Evolutionary conservation across 441 rosid genomes (phyloP), one percentile per base, ranked within the genome.

Genomic region (Erodium trifolium): DNA sequence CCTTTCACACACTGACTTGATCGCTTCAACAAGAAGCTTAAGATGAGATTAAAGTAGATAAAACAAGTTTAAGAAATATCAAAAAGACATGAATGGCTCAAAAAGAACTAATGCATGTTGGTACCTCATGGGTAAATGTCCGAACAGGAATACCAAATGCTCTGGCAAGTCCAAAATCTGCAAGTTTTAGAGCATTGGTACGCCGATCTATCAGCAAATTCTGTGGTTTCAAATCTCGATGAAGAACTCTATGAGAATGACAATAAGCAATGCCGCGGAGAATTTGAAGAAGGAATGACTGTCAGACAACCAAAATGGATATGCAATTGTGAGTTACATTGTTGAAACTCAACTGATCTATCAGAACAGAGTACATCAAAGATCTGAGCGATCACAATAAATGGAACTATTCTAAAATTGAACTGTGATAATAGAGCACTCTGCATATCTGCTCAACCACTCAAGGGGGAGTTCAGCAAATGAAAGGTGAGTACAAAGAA

Each of bases 221-320:
- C 77, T 88, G 96, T 34, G 99, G 99, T 76, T 94, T 94, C 73
- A 94, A 79, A 84, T 94, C 99, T 76, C 99, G 84, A 72, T 94
- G 99, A 72, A 94, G 95, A 78, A 94, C 96, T 73, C 99, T 84
- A 81, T 88, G 99, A 75, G 99, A 94, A 88, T 94, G 99, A 74
- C 99, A 94, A 72, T 91, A 90, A 12, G 99, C 93, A 67, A 94
- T 91, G 70, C 99, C 99, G 39, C 96, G 93, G 55, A 94, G 90
- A 77, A 94, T 90, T 83, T 94, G 99, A 78, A 85, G 82, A 60
- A 94, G 93, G 80, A 89, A 91, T 13, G 79, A 79, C 99, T 94
- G 92, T 23, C 83, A 82, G 71, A 65, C 0, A 47, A 49, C n/a
- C 3, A 49, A 49, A 49, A 23, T 23, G 27, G 27, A 23, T 23